Conservation (phyloP, 129 eudicot species). For the Mikania micrantha region DNA sequence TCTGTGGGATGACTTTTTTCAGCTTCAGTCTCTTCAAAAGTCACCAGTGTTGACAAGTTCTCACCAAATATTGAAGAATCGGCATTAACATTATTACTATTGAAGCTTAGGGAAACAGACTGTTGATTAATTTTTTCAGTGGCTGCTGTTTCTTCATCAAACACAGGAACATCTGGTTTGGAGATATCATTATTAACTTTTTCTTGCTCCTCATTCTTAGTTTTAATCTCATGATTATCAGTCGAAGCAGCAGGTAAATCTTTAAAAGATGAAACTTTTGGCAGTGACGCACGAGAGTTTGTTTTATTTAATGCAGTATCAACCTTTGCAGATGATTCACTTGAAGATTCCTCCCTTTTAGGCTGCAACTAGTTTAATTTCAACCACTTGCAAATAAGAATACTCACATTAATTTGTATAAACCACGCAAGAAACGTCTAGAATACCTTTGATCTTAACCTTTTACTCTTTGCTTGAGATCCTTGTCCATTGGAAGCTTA, state of each 20-base stretch:
- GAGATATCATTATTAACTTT: slow-evolving; percentile 31
- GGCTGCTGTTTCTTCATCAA: slow-evolving; percentile 26
- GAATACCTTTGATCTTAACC: slow-evolving; percentile 63
- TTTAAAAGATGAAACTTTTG: slow-evolving; percentile 39
- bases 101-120: slow-evolving; percentile 29
- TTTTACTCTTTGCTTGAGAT: slow-evolving; percentile 59
- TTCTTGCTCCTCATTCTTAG: slow-evolving; percentile 36
- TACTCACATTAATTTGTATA: neutral
- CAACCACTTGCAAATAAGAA: slow-evolving; percentile 3
- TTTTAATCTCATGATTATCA: slow-evolving; percentile 30
- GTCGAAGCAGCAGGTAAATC: slow-evolving; percentile 20
- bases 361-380: slow-evolving; percentile 32
- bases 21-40: slow-evolving; percentile 33
- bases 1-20: slow-evolving; percentile 33
- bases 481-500: slow-evolving; percentile 77
- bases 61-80: slow-evolving; percentile 28
- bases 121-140: slow-evolving; percentile 25
- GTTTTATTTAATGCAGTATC: slow-evolving; percentile 39
- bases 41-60: slow-evolving; percentile 27
- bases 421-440: slow-evolving; percentile 5
- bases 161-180: slow-evolving; percentile 31
- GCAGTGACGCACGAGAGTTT: slow-evolving; percentile 30
- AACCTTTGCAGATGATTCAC: slow-evolving; percentile 32
- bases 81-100: slow-evolving; percentile 28
- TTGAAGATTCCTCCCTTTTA: slow-evolving; percentile 37